Percentiles rank a stretch among this genome's conserved stretches.
These are phyloP conservation scores for Yarrowia bubula DNA, from an alignment of 805 yeast genomes.

Conservation along the genomic window DNA sequence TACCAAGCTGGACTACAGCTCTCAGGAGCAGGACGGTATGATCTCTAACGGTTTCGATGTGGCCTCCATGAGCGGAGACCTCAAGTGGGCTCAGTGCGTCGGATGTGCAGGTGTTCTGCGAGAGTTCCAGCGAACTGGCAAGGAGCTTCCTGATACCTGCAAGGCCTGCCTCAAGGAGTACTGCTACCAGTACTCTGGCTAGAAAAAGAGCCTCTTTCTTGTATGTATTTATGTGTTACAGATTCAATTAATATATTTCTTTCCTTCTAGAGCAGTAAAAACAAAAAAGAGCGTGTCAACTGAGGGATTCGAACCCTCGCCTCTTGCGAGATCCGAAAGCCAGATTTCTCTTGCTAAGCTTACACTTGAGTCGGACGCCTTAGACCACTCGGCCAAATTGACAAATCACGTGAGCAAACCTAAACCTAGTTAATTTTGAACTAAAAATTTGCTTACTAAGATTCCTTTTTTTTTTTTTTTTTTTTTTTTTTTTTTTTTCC, in stretches of 20 bases:
- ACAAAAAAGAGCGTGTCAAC: background rate
- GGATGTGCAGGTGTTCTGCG: conserved; percentile 86
- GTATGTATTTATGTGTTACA: background rate
- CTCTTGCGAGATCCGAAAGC: background rate
- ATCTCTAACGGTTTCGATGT: conserved; percentile 76
- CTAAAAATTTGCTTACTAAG: background rate
- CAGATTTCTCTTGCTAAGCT: background rate
- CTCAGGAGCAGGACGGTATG: conserved; percentile 57
- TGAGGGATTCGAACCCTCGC: background rate
- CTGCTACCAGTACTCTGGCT: conserved; percentile 48
- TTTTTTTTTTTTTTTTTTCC: no score
- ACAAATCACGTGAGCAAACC: background rate
- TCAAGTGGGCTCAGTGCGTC: conserved; percentile 70
- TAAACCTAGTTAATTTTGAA: background rate
- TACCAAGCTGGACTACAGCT: conserved; percentile 59
- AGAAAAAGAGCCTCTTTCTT: background rate
- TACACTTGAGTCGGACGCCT: background rate
- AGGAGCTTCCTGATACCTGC: conserved; percentile 67
- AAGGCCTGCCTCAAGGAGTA: conserved; percentile 65
- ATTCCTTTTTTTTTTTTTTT: no score
- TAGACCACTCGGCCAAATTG: background rate
- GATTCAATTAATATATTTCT: background rate
- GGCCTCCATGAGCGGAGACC: conserved; percentile 65
- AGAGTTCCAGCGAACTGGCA: conserved; percentile 66
- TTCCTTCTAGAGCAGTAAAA: background rate